Base-by-base conservation (phyloP, 2,329 filamentous ascomycete genomes). In the Geosmithia putterillii region DNA sequence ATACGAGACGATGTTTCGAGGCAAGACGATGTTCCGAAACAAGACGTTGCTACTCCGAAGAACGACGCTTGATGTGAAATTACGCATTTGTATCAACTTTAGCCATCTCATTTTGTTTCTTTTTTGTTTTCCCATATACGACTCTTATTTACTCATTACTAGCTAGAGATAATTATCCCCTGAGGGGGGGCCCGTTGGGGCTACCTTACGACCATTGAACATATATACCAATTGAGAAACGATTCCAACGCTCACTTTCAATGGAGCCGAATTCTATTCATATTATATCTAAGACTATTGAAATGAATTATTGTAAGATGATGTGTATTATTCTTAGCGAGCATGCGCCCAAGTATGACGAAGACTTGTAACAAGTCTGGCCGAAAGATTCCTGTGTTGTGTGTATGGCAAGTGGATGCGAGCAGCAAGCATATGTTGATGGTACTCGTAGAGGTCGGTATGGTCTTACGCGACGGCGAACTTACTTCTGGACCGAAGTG, bases 401-500 rank as follows among this genome's bases (percentile, higher is more conserved):
- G 28, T 32, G 28, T 12, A 12, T 32, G 10, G 28, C 23, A 7
- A 25, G 6, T 25, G 10, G 3, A 32, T 9, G 28, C 10, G 28
- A 32, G n/a, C n/a, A n/a, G n/a, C n/a, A n/a, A n/a, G n/a, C n/a
- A n/a, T n/a, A n/a, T n/a, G n/a, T n/a, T n/a, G n/a, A n/a, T n/a
- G n/a, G n/a, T n/a, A n/a, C n/a, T n/a, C n/a, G n/a, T n/a, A n/a
- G n/a, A n/a, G n/a, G n/a, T n/a, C n/a, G n/a, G n/a, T 6, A 12
- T 32, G 10, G 10, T 12, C 15, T 12, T 32, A 39, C 15, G 38
- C 38, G n/a, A 40, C 42, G 18, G 42, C 42, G 17, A 18, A 43
- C 36, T 18, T 43, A 34, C 42, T 43, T 36, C 38, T 43, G 10
- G 36, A 7, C 12, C 42, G 21, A 28, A 43, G 5, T 10, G 15